A percentile compares a stretch with the other conserved stretches of the same genome.
Conservation (phyloP, 1,139 yeast species). For the Protomyces inundatus region DNA sequence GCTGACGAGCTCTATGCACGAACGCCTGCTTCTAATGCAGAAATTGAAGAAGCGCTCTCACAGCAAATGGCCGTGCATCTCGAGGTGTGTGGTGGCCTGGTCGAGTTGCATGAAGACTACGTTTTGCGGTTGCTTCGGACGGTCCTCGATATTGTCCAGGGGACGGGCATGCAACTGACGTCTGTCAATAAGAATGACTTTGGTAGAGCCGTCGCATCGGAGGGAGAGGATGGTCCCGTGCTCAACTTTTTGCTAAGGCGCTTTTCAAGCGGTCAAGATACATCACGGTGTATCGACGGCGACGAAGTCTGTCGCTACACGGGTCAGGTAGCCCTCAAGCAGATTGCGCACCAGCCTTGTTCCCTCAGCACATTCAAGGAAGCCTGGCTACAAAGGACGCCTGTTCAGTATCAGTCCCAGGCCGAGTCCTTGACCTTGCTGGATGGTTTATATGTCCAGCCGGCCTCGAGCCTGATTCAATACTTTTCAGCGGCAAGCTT, state of each 20-base stretch:
- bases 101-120: neutral
- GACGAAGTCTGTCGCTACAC: neutral
- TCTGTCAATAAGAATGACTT: neutral
- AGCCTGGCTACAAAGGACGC: slow-evolving; percentile 3
- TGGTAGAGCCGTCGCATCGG: neutral
- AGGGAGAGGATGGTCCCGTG: slow-evolving; percentile 1
- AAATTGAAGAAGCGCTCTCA: neutral
- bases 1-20: neutral
- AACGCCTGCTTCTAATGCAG: slow-evolving; percentile 8
- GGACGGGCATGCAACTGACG: neutral
- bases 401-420: neutral
- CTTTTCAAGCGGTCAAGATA: neutral
- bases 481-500: neutral
- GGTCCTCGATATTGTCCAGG: neutral
- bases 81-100: neutral
- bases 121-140: slow-evolving; percentile 3
- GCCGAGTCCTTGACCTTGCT: neutral
- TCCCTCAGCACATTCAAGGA: neutral
- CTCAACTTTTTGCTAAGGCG: neutral
- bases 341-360: neutral
- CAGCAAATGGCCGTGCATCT: neutral
- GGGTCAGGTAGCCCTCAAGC: slow-evolving; percentile 3
- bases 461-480: slow-evolving; percentile 11
- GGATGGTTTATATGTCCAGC: slow-evolving; percentile 8
- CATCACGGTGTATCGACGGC: neutral